Conservation (phyloP, 2,329 filamentous ascomycete genomes). For the Diatrype stigma region DNA sequence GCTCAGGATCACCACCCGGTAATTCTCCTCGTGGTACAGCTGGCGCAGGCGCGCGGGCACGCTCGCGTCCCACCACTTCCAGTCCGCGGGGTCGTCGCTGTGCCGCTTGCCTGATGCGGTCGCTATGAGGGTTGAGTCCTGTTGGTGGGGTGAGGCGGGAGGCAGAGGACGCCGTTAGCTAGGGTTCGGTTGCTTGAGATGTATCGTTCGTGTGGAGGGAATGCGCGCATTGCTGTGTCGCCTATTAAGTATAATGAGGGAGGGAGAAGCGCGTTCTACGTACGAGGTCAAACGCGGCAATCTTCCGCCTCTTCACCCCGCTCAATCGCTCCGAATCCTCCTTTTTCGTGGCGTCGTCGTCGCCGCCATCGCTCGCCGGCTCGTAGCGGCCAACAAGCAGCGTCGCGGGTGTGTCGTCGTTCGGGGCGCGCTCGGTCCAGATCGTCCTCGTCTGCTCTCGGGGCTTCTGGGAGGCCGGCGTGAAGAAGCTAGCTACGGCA, state of each 20-base stretch:
- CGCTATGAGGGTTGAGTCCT: conserved; percentile 85
- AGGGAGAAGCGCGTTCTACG: neutral
- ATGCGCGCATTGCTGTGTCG: too few species aligned
- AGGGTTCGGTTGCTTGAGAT: neutral
- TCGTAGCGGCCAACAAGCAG: conserved; percentile 73
- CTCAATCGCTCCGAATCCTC: conserved; percentile 8
- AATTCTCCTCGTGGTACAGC: conserved; percentile 66
- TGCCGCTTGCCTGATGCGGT: conserved; percentile 80
- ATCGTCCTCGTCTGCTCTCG: conserved; percentile 65
- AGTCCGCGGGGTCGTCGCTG: conserved; percentile 66
- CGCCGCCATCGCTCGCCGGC: conserved; percentile 34
- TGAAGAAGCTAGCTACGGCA: conserved; percentile 82
- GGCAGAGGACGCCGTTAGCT: too few species aligned
- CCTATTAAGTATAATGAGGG: too few species aligned
- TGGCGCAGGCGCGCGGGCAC: conserved; percentile 66
- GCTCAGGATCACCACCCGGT: conserved; percentile 73
- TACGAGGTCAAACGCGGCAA: conserved; percentile 69
- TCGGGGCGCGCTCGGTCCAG: conserved; percentile 64
- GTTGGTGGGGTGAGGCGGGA: neutral
- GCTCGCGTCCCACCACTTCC: conserved; percentile 85
- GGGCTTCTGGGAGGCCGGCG: conserved; percentile 76
- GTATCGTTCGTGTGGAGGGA: too few species aligned
- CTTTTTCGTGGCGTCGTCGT: neutral
- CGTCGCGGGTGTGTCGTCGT: conserved; percentile 46
- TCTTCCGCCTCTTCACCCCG: conserved; percentile 44